Percentiles rank a stretch among this genome's conserved stretches.
Evolutionary conservation across 768 basidiomycete genomes (phyloP).

Genomic region (Lactarius trivialis): DNA sequence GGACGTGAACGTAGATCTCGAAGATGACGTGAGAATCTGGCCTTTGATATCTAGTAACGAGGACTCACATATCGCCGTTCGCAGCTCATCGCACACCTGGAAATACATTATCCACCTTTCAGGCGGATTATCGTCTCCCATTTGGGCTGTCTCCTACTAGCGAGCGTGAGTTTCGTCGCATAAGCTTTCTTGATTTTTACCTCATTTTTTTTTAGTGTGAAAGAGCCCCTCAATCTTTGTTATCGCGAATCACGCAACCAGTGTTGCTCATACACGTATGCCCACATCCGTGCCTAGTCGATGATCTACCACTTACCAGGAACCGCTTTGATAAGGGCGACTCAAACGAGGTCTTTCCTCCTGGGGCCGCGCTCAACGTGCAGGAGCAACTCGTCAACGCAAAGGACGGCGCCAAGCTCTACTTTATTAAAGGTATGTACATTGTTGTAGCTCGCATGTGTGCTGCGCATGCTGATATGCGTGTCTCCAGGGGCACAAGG

Average conservation of each 20-base stretch:
- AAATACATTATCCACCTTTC: slow-evolving; percentile 24
- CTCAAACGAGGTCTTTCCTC: slow-evolving; percentile 12
- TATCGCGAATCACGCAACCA: slow-evolving; percentile 10
- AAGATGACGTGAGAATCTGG: slow-evolving; percentile 17
- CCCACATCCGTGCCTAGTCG: neutral
- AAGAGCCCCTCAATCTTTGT: slow-evolving; percentile 3
- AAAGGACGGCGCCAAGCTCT: slow-evolving; percentile 20
- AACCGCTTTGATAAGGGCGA: slow-evolving; percentile 15
- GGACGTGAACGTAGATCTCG: slow-evolving; percentile 19
- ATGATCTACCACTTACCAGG: neutral
- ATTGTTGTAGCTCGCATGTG: neutral
- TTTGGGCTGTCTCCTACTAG: slow-evolving; percentile 10
- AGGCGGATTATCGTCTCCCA: slow-evolving; percentile 18
- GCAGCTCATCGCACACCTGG: slow-evolving; percentile 25
- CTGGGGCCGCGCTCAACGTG: slow-evolving; percentile 10
- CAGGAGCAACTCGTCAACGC: slow-evolving; percentile 21
- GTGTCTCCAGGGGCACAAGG: slow-evolving; percentile 15
- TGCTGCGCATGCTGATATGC: neutral
- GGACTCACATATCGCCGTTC: neutral
- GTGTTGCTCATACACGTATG: slow-evolving; percentile 21
- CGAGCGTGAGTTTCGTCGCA: slow-evolving; percentile 4
- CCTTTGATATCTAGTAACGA: neutral
- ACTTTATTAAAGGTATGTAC: slow-evolving; percentile 17
- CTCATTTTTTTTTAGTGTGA: neutral
- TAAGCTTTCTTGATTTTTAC: neutral